Evolutionary conservation across 2,329 filamentous ascomycete genomes (phyloP), one percentile per base, ranked within the genome.

Genomic region (Botryotinia globosa): DNA sequence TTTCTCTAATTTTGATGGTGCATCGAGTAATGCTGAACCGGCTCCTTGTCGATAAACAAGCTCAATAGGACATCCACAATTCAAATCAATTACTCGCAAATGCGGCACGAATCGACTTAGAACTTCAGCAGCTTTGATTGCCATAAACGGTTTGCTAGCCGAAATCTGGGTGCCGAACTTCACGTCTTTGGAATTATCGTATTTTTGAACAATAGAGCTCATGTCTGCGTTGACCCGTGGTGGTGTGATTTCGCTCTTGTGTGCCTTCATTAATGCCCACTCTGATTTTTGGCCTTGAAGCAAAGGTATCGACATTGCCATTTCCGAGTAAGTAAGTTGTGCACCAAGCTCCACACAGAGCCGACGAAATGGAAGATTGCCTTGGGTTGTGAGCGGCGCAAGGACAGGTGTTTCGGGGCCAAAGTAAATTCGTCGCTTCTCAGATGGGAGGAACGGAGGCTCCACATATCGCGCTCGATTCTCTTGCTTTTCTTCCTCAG

Each of bases 51-150:
- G 90, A 85, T 90, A 98, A 69, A 99, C 91, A 77, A 98, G 89
- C 80, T 99, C 96, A 80, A 99, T 98, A 6, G 96, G 96, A 80
- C 96, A 99, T 62, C 96, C 96, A 79, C 95, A 98, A 85, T 99
- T 99, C 77, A 99, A 85, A 80, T 99, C 96, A 76, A 99, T 92
- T 56, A 97, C 89, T 51, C 96, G 92, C 32, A 99, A 87, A 78
- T 94, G 89, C 4, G 96, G 94, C 73, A 94, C 90, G 75, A 92
- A 89, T 44, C 87, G 87, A 8, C 91, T 91, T 64, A 99, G 84
- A 5, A 92, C 88, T 81, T 98, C 94, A 0, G 95, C 92, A 0
- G 94, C 91, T 84, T 97, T 98, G 80, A 95, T 87, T 4, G 93
- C 95, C 72, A 94, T 86, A 92, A 94, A 97, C 22, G 94, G 93